A percentile compares a stretch with the other conserved stretches of the same genome.
phyloP scores from a whole-genome alignment of 1,284 basidiomycete genomes.

The Puccinia coronata region DNA sequence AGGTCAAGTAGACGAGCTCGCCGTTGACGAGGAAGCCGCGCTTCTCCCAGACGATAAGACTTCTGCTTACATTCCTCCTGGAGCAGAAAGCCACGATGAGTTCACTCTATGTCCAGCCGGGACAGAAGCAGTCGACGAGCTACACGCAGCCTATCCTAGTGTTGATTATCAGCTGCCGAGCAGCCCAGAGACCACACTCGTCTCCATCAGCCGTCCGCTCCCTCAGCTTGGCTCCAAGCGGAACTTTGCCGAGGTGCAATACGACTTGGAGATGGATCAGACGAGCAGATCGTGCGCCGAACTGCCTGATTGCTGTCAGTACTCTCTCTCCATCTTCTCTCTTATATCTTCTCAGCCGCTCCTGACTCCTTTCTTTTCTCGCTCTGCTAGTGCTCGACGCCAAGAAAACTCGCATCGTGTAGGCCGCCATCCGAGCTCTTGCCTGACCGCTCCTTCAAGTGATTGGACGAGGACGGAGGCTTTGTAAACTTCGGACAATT shows the following conservation, averaged over 20 bases:
- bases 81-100: neutral
- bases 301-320: neutral
- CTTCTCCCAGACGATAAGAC: neutral
- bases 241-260: neutral
- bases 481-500: neutral
- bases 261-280: neutral
- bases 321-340: neutral
- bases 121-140: neutral
- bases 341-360: neutral
- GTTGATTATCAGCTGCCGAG: neutral
- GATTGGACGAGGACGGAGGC: too few relatives aligned
- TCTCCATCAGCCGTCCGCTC: neutral
- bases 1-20: constrained; percentile 3
- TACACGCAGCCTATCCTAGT: neutral
- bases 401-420: neutral
- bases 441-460: neutral
- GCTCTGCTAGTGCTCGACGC: neutral
- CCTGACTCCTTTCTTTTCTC: neutral
- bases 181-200: neutral
- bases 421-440: neutral
- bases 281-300: neutral
- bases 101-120: neutral
- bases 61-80: neutral
- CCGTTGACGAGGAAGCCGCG: neutral
- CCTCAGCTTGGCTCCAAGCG: neutral